Evolutionary conservation across 169 alveolate species (phyloP).

Genomic region (Condylostoma magnum): DNA sequence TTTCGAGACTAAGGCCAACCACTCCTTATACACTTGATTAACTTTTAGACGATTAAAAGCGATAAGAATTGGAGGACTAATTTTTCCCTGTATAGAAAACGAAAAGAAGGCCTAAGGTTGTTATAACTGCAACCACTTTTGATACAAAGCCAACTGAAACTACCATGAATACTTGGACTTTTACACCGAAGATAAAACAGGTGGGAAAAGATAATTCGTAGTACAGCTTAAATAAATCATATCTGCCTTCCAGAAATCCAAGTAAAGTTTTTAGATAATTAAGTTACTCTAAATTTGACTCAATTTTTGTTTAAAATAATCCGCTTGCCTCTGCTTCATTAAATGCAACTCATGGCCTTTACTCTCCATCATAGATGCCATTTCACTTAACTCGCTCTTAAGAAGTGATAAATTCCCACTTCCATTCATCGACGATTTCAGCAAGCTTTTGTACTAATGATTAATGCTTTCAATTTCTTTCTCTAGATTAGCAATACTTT

Average conservation of each 20-base stretch:
- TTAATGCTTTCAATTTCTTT: background rate
- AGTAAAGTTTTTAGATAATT: background rate
- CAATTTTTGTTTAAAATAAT: background rate
- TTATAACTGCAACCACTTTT: too few relatives aligned
- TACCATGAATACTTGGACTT: too few relatives aligned
- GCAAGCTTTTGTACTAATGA: background rate
- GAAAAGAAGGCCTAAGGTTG: background rate
- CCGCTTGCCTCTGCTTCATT: background rate
- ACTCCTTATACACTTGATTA: slow-evolving; percentile 18
- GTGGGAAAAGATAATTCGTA: background rate
- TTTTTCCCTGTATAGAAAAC: background rate
- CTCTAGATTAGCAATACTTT: background rate
- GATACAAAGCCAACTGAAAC: too few relatives aligned
- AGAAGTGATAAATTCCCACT: background rate
- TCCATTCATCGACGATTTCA: background rate
- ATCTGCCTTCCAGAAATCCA: background rate
- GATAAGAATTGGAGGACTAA: background rate
- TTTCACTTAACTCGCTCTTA: background rate
- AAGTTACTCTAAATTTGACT: background rate
- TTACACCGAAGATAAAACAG: background rate
- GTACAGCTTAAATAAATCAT: background rate
- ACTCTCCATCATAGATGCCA: background rate
- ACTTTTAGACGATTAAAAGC: slow-evolving; percentile 11
- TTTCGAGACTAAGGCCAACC: slow-evolving; percentile 13
- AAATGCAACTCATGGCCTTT: background rate